Percentiles rank a stretch among this genome's conserved stretches.
These are phyloP conservation scores for Exophiala calicioides DNA, from an alignment of 2,329 filamentous ascomycete species.

Conservation along the genomic window DNA sequence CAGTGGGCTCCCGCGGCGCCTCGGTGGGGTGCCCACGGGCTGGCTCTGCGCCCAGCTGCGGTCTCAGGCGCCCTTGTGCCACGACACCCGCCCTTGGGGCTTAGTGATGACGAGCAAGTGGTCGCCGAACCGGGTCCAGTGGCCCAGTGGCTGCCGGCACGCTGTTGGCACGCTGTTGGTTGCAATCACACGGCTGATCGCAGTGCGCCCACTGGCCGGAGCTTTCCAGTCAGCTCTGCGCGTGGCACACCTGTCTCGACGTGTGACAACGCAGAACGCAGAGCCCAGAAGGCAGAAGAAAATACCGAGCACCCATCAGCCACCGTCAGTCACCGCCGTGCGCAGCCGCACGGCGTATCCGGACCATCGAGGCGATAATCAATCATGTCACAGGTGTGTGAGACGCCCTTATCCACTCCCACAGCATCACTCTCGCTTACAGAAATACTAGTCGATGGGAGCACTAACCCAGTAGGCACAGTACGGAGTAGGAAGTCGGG, in stretches of 20 bases:
- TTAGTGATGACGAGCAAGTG: constrained; percentile 27
- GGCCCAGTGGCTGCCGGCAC: constrained; percentile 9
- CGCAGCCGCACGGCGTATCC: neutral
- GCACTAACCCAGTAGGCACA: too few species aligned
- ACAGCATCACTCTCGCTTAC: neutral
- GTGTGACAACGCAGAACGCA: constrained; percentile 21
- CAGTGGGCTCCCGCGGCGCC: constrained; percentile 16
- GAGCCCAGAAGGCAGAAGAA: neutral
- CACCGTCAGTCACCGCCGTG: too few species aligned
- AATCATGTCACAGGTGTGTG: too few species aligned
- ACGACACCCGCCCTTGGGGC: constrained; percentile 16
- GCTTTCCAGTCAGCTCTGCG: constrained; percentile 21
- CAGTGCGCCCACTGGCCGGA: constrained; percentile 14
- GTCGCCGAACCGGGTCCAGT: constrained; percentile 6
- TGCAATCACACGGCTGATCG: constrained; percentile 21
- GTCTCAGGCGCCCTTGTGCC: constrained; percentile 23
- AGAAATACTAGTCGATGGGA: neutral
- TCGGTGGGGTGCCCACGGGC: too few species aligned
- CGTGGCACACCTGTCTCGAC: constrained; percentile 10
- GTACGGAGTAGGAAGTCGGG: too few species aligned
- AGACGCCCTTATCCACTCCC: too few species aligned
- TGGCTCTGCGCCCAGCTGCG: constrained; percentile 19
- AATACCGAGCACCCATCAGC: too few species aligned
- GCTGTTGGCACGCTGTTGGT: too few species aligned
- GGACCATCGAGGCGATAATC: too few species aligned